phyloP scores from a whole-genome alignment of 129 eudicot species.

The Saposhnikovia divaricata region DNA sequence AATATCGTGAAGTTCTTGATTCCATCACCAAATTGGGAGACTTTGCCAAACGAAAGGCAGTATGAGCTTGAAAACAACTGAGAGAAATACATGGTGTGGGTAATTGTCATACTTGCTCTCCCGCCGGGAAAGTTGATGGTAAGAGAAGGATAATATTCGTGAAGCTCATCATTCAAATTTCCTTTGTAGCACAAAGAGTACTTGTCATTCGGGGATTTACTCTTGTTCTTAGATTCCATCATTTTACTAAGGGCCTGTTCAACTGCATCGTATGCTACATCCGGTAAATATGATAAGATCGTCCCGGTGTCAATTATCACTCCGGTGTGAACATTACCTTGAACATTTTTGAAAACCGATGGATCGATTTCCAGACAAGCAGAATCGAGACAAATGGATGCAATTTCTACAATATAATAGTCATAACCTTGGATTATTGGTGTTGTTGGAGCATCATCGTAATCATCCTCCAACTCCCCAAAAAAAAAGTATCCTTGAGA shows the following conservation, averaged over 20 bases:
- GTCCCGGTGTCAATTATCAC: neutral
- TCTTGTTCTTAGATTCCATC: neutral
- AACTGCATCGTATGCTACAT: neutral
- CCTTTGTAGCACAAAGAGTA: neutral
- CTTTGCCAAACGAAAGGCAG: too few species aligned
- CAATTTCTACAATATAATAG: neutral
- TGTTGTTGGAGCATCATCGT: neutral
- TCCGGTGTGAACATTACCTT: neutral
- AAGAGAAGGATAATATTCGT: neutral
- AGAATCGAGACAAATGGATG: neutral
- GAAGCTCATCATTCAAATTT: neutral
- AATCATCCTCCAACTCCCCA: neutral
- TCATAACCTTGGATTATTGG: neutral
- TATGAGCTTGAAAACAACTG: too few species aligned
- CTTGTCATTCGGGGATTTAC: rapidly evolving
- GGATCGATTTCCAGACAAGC: neutral
- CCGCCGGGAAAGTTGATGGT: neutral
- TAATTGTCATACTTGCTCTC: too few species aligned
- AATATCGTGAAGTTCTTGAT: too few species aligned
- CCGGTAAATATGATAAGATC: neutral
- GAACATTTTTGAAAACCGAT: neutral
- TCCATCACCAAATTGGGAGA: too few species aligned
- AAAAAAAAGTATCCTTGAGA: neutral
- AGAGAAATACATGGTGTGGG: too few species aligned
- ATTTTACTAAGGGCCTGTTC: neutral